Evolutionary conservation across 345 rosid genomes (phyloP), one percentile per base, ranked within the genome.

Genomic region (Excoecaria agallocha): DNA sequence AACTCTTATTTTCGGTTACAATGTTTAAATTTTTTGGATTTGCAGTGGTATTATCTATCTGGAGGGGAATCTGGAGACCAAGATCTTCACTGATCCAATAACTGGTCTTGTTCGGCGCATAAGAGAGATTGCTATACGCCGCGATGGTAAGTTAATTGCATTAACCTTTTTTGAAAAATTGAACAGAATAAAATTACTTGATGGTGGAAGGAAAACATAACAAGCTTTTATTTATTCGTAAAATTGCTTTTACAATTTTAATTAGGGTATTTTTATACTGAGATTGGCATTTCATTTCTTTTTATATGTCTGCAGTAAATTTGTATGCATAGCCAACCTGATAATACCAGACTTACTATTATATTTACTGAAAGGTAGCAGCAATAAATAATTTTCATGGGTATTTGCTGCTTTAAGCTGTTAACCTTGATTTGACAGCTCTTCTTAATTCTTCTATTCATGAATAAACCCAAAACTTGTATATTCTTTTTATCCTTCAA

Each of bases 1-100:
- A 24, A 56, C 38, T 43, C 17, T 12, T 56, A 25, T 22, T 63
- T 24, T 35, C 24, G 8, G 5, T 38, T 48, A 8, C 41, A 51
- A 49, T 61, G 38, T 54, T 56, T 43, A 13, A 58, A 20, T 13
- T 15, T n/a, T 74, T 50, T 73, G 52, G 45, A 56, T 74, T 70
- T 37, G 78, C 56, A 95, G 96, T 16, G 74, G 87, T 4, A 81
- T 75, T 76, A 19, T 95, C 15, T 95, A 93, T 78, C 49, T 91
- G 83, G 99, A 95, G 84, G 99, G 98, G 43, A 90, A 89, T 83
- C 82, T 95, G 55, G 98, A 93, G 97, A 87, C 90, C 4, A 91
- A 91, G 78, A 75, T 93, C 61, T 93, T 91, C 78, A 74, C 79
- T 48, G 94, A 95, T 85, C 96, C 93, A 3, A 65, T 88, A 38